Evolutionary conservation across 352 stramenopile species (phyloP).

Genomic region (Phytophthora pisi): DNA sequence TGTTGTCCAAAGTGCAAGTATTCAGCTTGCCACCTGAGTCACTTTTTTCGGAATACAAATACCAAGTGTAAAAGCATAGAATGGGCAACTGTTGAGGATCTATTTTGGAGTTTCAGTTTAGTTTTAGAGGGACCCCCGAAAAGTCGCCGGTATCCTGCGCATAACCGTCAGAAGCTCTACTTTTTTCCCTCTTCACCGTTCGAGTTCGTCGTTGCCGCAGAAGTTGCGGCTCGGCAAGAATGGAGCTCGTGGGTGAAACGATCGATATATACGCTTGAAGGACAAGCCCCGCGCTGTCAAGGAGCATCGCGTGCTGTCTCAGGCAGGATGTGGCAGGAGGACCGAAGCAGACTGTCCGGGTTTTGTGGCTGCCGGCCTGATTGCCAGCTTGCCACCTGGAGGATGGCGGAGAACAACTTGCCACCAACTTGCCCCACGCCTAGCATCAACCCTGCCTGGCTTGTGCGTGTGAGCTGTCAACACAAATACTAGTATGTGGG

Average conservation of each 20-base stretch:
- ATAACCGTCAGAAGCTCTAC: background rate
- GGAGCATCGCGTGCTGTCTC: background rate
- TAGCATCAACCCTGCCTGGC: background rate
- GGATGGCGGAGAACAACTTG: slow-evolving; percentile 7
- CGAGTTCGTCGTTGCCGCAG: background rate
- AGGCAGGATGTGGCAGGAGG: background rate
- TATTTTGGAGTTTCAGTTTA: slow-evolving; percentile 8
- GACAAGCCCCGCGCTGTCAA: background rate
- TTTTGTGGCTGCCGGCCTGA: slow-evolving; percentile 20
- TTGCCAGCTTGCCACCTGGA: slow-evolving; percentile 15
- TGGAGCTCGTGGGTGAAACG: background rate
- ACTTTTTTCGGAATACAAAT: slow-evolving; percentile 10
- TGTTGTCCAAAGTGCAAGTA: slow-evolving; percentile 5
- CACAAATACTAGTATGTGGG: too few relatives aligned
- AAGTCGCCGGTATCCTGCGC: slow-evolving; percentile 7
- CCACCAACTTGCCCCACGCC: slow-evolving; percentile 18
- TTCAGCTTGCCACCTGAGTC: slow-evolving; percentile 11
- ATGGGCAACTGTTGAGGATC: slow-evolving; percentile 2
- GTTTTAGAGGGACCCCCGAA: background rate
- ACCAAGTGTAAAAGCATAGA: slow-evolving; percentile 10
- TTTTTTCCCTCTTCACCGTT: slow-evolving; percentile 1
- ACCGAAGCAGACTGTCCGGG: slow-evolving; percentile 1
- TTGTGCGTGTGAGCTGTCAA: background rate
- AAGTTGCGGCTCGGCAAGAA: background rate
- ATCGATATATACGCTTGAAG: too few relatives aligned